These are phyloP conservation scores for Arctium lappa DNA, from an alignment of 129 eudicot genomes.

Conservation along the genomic window DNA sequence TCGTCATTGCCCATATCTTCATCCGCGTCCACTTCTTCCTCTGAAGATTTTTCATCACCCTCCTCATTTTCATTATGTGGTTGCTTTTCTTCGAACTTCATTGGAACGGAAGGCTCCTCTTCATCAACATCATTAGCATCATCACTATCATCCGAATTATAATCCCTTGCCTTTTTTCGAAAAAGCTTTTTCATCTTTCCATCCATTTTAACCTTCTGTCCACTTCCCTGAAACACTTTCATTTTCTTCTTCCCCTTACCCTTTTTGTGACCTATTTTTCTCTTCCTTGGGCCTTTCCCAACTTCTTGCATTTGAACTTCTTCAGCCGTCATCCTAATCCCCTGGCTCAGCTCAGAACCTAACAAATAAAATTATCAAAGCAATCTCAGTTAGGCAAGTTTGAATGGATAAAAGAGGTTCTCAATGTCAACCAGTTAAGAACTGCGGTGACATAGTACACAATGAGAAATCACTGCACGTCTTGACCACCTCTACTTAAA, in stretches of 20 bases:
- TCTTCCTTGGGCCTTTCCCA: slow-evolving; percentile 27
- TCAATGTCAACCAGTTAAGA: too few relatives aligned
- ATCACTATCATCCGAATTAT: slow-evolving; percentile 66
- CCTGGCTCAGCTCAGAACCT: neutral
- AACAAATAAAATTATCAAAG: neutral
- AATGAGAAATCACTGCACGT: too few relatives aligned
- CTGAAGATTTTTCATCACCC: slow-evolving; percentile 35
- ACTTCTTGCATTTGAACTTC: slow-evolving; percentile 29
- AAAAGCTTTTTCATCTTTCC: slow-evolving; percentile 50
- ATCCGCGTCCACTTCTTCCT: slow-evolving; percentile 37
- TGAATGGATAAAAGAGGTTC: too few relatives aligned
- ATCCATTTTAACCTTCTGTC: slow-evolving; percentile 45
- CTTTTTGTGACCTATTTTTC: slow-evolving; percentile 40
- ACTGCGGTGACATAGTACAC: too few relatives aligned
- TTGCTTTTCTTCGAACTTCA: slow-evolving; percentile 28
- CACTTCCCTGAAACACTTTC: slow-evolving; percentile 46
- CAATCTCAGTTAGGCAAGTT: too few relatives aligned
- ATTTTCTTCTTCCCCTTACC: slow-evolving; percentile 48
- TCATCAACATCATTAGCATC: slow-evolving; percentile 37
- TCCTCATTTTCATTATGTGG: slow-evolving; percentile 18
- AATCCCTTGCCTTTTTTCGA: slow-evolving; percentile 71
- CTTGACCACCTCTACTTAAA: too few relatives aligned
- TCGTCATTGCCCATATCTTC: slow-evolving; percentile 36
- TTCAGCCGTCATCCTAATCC: slow-evolving; percentile 25
- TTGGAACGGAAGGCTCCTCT: slow-evolving; percentile 20